Conservation (phyloP, 2,329 filamentous ascomycete genomes). For the Pestalotiopsis sp. region DNA sequence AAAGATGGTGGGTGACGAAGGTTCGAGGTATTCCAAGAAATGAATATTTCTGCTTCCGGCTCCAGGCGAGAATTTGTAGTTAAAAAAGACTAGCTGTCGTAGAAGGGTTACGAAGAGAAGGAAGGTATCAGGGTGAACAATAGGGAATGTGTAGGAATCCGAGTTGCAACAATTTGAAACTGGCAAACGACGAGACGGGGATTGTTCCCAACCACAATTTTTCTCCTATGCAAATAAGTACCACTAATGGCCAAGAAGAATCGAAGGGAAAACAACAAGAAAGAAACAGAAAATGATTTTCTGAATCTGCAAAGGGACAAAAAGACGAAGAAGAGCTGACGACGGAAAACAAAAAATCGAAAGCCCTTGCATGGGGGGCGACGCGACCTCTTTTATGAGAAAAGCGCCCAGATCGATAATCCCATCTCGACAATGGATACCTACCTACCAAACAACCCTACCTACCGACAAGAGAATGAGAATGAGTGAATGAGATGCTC, state of each 20-base stretch:
- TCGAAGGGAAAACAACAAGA: not conserved
- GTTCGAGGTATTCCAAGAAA: not conserved
- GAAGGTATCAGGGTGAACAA: conserved; percentile 9
- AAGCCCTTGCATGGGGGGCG: not conserved
- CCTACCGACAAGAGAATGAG: too few relatives aligned
- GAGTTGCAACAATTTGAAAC: not conserved
- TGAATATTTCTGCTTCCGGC: conserved; percentile 4
- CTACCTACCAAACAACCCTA: not conserved
- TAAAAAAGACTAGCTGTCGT: not conserved
- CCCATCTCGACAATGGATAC: conserved; percentile 6
- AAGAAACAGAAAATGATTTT: not conserved
- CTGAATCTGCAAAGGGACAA: conserved; percentile 2
- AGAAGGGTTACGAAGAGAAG: conserved; percentile 5
- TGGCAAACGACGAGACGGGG: not conserved
- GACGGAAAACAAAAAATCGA: not conserved
- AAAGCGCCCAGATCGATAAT: conserved; percentile 3
- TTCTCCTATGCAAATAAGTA: not conserved
- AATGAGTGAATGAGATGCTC: not conserved
- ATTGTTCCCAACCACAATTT: not conserved
- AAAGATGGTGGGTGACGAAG: not conserved
- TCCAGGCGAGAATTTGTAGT: conserved; percentile 12
- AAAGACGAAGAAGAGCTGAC: conserved; percentile 6
- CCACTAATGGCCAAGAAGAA: not conserved
- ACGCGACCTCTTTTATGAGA: not conserved
- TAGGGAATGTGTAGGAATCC: conserved; percentile 9